Base-by-base conservation (phyloP, 2,329 filamentous ascomycete genomes). In the Akanthomyces lecanii region DNA sequence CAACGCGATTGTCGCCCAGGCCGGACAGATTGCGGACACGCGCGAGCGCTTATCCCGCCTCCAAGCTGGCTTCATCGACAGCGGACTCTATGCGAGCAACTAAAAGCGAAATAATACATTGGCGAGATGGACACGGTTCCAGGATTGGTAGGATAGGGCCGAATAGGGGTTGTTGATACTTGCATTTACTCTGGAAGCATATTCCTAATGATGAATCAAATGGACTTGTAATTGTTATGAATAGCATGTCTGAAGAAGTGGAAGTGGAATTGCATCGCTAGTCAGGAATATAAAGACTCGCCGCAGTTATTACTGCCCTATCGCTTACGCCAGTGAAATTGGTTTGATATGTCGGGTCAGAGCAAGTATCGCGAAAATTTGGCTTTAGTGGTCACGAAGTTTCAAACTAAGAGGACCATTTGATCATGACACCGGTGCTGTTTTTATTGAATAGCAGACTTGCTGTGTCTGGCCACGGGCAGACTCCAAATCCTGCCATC, bases 1-100 rank as follows among this genome's bases (percentile, higher is more conserved):
- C 40, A 75, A 72, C 42, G 75, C 75, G 12, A 80, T 79, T 60
- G 69, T 79, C 28, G 71, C 71, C 5, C 76, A 78, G 65, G 77
- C 77, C 0, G 77, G 77, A 4, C 74, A 76, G 64, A 78, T 79
- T 66, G 77, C 77, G 14, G 76, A 79, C 60, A 78, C 76, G 14
- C 72, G 77, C 45, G 77, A 79, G 69, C 71, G 74, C 44, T 59
- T 79, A 62, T 77, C 77, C 42, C 72, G 75, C 47, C 68, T 79
- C 44, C 77, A 79, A 65, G 75, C 75, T 16, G 75, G 76, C 8
- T 75, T 78, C n/a, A 60, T 77, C 33, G 73, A 77, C 59, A 74
- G 70, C 50, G 75, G 75, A 10, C 67, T 74, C 12, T 61, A 61
- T n/a, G 48, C 25, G 40, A 36, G 6, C 6, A 61, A 61, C 18